Percentiles rank a stretch among this genome's conserved stretches.
These are phyloP conservation scores for Hypocrella siamensis DNA, from an alignment of 2,329 filamentous ascomycete species.

Conservation along the genomic window DNA sequence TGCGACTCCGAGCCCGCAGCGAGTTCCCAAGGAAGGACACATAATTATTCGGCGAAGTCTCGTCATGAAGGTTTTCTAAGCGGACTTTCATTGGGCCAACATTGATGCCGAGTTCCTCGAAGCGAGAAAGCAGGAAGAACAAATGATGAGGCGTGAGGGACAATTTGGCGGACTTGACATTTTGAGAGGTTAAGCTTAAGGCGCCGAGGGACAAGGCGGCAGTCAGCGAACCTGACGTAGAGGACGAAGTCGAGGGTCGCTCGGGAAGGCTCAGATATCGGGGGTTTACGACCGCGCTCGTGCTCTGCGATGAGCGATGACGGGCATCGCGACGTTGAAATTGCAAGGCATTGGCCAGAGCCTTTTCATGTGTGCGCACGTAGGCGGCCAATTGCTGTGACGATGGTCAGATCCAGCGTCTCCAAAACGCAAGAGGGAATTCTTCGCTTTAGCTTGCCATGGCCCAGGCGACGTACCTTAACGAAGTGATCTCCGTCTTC, in stretches of 20 bases:
- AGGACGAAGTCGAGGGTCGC: constrained; percentile 48
- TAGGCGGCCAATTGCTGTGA: constrained; percentile 82
- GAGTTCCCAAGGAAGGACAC: constrained; percentile 79
- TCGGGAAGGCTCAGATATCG: constrained; percentile 42
- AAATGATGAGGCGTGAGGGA: constrained; percentile 91
- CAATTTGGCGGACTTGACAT: constrained; percentile 76
- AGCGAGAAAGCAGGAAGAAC: constrained; percentile 88
- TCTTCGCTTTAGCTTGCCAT: neutral
- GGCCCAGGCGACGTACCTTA: constrained; percentile 44
- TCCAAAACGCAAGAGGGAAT: constrained; percentile 1
- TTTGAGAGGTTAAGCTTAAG: constrained; percentile 71
- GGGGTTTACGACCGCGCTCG: constrained; percentile 40
- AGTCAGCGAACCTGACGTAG: constrained; percentile 61
- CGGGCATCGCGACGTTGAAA: constrained; percentile 56
- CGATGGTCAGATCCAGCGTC: constrained; percentile 13
- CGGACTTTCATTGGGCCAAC: constrained; percentile 95
- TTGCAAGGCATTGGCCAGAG: constrained; percentile 87
- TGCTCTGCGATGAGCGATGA: constrained; percentile 53
- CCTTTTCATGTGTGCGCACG: constrained; percentile 94
- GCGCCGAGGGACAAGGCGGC: constrained; percentile 77
- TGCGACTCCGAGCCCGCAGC: constrained; percentile 62
- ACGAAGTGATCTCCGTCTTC: constrained; percentile 84
- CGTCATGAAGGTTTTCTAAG: constrained; percentile 84
- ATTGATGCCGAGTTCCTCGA: constrained; percentile 79
- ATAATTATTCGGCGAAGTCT: constrained; percentile 76